Evolutionary conservation across 2,329 filamentous ascomycete species (phyloP).

Genomic region (Xylariaceae sp.): DNA sequence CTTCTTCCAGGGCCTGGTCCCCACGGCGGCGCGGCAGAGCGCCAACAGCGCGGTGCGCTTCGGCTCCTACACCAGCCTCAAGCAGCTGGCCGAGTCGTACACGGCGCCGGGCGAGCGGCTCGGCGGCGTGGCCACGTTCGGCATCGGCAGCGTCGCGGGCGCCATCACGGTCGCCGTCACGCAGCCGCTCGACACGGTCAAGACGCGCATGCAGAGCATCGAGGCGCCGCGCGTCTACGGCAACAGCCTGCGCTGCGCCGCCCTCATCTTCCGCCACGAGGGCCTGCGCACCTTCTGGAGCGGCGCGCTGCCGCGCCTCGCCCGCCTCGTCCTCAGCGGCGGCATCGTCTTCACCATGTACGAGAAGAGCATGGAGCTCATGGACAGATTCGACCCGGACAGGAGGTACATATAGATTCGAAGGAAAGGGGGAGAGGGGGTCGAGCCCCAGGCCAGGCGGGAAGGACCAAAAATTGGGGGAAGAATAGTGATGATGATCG

Average conservation of each 20-base stretch:
- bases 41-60: conserved; percentile 92
- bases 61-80: conserved; percentile 80
- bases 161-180: conserved; percentile 80
- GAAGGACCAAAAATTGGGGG: too few relatives aligned
- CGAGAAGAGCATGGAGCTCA: conserved; percentile 88
- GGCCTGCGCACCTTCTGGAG: conserved; percentile 90
- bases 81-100: conserved; percentile 86
- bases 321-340: conserved; percentile 78
- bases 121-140: conserved; percentile 79
- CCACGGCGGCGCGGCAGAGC: conserved; percentile 88
- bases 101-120: conserved; percentile 92
- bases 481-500: too few relatives aligned
- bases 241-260: conserved; percentile 78
- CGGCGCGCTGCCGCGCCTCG: conserved; percentile 79
- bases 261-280: conserved; percentile 79
- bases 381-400: conserved; percentile 74
- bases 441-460: too few relatives aligned
- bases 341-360: conserved; percentile 99
- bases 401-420: conserved; percentile 67
- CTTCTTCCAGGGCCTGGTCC: conserved; percentile 95
- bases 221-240: conserved; percentile 75
- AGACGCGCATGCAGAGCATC: conserved; percentile 96
- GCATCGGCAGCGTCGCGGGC: conserved; percentile 80
- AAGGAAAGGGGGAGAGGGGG: too few relatives aligned
- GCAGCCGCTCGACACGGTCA: conserved; percentile 80